Conservation (phyloP, 768 basidiomycete genomes). For the Kwoniella europaea region DNA sequence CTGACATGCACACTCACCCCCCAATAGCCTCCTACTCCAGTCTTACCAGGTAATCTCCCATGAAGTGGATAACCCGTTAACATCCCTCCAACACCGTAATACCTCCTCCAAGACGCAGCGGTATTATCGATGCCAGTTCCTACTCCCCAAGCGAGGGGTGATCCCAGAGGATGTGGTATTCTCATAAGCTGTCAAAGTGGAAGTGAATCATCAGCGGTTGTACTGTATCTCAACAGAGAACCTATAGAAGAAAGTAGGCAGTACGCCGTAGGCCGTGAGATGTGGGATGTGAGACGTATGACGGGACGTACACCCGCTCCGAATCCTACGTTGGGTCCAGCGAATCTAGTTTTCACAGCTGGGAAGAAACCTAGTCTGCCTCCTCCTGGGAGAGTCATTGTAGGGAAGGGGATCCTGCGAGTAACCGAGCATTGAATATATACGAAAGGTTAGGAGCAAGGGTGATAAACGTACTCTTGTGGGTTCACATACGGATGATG, state of each 20-base stretch:
- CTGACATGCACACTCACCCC: conserved; percentile 37
- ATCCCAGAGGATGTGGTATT: conserved; percentile 46
- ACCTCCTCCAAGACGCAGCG: conserved; percentile 49
- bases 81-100: conserved; percentile 47
- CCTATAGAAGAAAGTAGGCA: background rate
- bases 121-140: conserved; percentile 51
- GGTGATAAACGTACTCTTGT: conserved; percentile 38
- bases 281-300: background rate
- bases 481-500: conserved; percentile 53
- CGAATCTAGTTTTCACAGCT: conserved; percentile 46
- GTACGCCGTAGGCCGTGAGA: background rate
- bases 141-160: conserved; percentile 38
- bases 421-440: no score
- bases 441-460: background rate
- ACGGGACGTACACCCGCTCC: conserved; percentile 44
- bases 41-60: conserved; percentile 35
- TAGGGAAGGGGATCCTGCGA: conserved; percentile 47
- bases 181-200: conserved; percentile 35
- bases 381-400: conserved; percentile 46
- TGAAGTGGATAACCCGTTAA: conserved; percentile 46
- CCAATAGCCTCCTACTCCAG: conserved; percentile 48
- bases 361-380: conserved; percentile 48
- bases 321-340: conserved; percentile 45
- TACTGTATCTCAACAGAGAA: no score
- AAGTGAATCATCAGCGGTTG: background rate